Evolutionary conservation across 352 stramenopile genomes (phyloP).

Genomic region (Globisporangium carolinianum): DNA sequence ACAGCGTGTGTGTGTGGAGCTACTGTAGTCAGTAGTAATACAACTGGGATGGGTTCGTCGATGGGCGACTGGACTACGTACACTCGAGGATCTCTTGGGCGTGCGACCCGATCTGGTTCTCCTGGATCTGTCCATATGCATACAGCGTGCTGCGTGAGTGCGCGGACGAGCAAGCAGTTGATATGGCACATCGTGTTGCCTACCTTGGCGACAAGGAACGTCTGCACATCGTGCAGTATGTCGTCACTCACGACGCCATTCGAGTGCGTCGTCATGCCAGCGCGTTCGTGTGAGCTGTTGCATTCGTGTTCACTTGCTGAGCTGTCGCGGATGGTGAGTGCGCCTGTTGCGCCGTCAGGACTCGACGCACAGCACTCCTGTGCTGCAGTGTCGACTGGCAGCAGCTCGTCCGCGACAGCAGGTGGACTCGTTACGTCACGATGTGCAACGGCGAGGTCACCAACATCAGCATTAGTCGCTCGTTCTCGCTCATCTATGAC

Average conservation of each 20-base stretch:
- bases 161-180: not conserved
- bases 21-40: no score
- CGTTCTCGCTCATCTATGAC: not conserved
- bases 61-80: constrained; percentile 10
- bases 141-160: no score
- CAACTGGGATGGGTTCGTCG: no score
- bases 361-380: not conserved
- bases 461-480: no score
- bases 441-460: no score
- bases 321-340: not conserved
- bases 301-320: not conserved
- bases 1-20: not conserved
- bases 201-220: constrained; percentile 33
- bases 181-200: not conserved
- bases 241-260: constrained; percentile 9
- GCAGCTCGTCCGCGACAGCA: no score
- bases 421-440: no score
- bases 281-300: not conserved
- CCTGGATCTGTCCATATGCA: constrained; percentile 23
- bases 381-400: not conserved
- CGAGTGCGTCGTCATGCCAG: not conserved
- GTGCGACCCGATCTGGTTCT: constrained; percentile 48
- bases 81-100: constrained; percentile 50
- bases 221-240: constrained; percentile 19
- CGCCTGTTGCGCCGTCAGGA: not conserved